These are phyloP conservation scores for Xylaria grammica DNA, from an alignment of 495 filamentous ascomycete genomes.

Conservation along the genomic window DNA sequence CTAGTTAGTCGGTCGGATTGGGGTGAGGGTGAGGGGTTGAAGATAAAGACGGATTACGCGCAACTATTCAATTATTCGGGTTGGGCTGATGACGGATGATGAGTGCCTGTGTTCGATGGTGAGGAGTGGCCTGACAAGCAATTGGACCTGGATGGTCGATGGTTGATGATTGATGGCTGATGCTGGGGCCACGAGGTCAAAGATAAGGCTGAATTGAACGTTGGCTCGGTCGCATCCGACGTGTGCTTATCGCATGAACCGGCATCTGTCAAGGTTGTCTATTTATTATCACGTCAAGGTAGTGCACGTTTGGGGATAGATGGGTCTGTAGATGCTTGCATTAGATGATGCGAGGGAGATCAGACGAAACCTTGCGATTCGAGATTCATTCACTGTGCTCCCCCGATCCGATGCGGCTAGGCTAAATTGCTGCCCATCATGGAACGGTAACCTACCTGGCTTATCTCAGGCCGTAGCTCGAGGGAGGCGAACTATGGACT, in stretches of 20 bases:
- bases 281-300: neutral
- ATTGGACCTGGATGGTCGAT: neutral
- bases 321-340: neutral
- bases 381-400: neutral
- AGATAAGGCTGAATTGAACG: neutral
- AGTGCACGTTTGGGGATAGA: neutral
- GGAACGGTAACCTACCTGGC: neutral
- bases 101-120: neutral
- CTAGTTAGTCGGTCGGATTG: neutral
- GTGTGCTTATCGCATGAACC: constrained; percentile 9
- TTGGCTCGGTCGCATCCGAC: constrained; percentile 3
- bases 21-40: neutral
- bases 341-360: constrained; percentile 14
- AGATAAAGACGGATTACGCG: neutral
- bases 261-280: neutral
- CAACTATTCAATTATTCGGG: no score
- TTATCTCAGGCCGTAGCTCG: neutral
- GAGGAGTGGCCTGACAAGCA: neutral
- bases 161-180: neutral
- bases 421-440: neutral
- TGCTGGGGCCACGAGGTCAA: neutral
- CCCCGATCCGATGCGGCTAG: constrained; percentile 1
- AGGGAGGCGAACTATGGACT: no score
- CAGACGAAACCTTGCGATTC: constrained; percentile 1
- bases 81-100: neutral